These are phyloP conservation scores for Bocquillonia castaneifolia DNA, from an alignment of 441 rosid genomes.

Conservation along the genomic window DNA sequence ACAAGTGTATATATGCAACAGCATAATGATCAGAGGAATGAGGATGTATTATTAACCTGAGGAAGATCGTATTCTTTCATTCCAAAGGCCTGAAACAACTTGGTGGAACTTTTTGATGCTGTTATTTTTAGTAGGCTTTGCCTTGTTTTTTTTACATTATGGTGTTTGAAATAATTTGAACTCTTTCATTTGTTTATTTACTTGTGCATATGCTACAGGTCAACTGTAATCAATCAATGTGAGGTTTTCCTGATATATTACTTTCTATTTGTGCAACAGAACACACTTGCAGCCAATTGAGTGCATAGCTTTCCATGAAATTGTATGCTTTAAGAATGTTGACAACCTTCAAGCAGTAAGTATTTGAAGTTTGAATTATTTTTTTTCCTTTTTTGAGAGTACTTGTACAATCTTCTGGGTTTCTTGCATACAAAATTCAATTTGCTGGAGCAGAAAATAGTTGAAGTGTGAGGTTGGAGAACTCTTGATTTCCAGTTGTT, in stretches of 20 bases:
- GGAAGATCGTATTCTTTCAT: too few relatives aligned
- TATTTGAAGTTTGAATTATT: conserved; percentile 12
- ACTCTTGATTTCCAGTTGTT: background rate
- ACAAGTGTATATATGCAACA: too few relatives aligned
- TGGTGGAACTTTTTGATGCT: too few relatives aligned
- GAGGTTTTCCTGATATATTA: conserved; percentile 13
- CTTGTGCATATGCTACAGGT: background rate
- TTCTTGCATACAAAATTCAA: background rate
- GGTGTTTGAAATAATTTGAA: background rate
- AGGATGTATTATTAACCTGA: too few relatives aligned
- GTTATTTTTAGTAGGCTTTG: background rate
- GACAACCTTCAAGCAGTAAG: conserved; percentile 73
- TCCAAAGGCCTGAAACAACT: too few relatives aligned
- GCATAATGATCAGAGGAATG: too few relatives aligned
- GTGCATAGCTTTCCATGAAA: conserved; percentile 62
- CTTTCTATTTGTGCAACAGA: conserved; percentile 41
- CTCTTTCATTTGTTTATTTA: conserved; percentile 1
- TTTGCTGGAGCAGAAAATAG: background rate
- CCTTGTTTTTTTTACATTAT: background rate
- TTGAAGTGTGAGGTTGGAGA: background rate
- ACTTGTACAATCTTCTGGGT: conserved; percentile 8
- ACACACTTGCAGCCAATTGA: conserved; percentile 76
- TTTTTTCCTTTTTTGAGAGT: background rate
- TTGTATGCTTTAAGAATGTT: conserved; percentile 71
- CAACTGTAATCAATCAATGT: background rate